These are phyloP conservation scores for Phoenix dactylifera DNA, from an alignment of 176 grass and related monocot genomes.

Conservation along the genomic window DNA sequence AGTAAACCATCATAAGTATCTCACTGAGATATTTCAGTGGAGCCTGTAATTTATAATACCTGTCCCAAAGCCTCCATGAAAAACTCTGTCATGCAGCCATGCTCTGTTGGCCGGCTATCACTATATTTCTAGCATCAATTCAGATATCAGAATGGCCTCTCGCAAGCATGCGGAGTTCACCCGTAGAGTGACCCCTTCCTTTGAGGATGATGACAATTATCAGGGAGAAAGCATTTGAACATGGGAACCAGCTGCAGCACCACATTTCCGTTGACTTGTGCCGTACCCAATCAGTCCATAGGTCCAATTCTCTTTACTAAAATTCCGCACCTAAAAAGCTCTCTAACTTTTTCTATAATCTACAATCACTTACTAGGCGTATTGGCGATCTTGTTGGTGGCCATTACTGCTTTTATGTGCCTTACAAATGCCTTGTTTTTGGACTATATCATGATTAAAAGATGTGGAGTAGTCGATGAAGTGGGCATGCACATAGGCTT, in stretches of 20 bases:
- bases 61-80: no score
- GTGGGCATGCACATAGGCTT: not conserved
- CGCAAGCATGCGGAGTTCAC: no score
- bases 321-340: not conserved
- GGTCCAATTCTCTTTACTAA: not conserved
- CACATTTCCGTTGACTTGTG: conserved; percentile 13
- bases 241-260: conserved; percentile 23
- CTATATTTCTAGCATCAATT: no score
- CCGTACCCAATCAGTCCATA: not conserved
- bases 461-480: not conserved
- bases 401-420: no score
- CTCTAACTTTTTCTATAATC: not conserved
- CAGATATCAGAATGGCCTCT: no score
- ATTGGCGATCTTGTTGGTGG: not conserved
- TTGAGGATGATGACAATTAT: conserved; percentile 26
- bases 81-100: no score
- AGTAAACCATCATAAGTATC: no score
- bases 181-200: conserved; percentile 18
- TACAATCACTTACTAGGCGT: not conserved
- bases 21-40: no score
- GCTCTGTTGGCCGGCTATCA: no score
- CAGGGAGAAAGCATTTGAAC: conserved; percentile 17
- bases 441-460: not conserved
- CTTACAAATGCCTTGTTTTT: not conserved
- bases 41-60: no score